A percentile compares a stretch with the other conserved stretches of the same genome.
Conservation (phyloP, 2,329 filamentous ascomycete genomes). For the Xylaria sp. region DNA sequence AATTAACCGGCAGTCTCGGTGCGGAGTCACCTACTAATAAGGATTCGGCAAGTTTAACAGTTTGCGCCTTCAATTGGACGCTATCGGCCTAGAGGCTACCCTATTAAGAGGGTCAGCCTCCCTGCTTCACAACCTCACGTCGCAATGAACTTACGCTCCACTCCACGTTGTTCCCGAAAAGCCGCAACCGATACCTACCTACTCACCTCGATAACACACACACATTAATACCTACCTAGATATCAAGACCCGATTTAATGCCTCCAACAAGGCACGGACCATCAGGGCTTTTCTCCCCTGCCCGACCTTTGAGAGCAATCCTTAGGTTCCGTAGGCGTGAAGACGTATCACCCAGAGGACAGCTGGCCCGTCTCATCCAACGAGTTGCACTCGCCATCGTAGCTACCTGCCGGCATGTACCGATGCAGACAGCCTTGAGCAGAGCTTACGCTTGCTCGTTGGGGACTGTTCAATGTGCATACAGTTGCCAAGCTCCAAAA, state of each 20-base stretch:
- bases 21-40: constrained; percentile 15
- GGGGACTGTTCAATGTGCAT: constrained; percentile 30
- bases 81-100: not conserved
- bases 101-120: not conserved
- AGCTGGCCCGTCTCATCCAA: constrained; percentile 18
- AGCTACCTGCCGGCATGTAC: constrained; percentile 32
- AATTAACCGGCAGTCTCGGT: not conserved
- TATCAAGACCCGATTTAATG: not conserved
- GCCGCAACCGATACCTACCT: not conserved
- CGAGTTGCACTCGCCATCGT: constrained; percentile 32
- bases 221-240: not conserved
- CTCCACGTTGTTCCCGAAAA: not conserved
- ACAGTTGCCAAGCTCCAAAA: constrained; percentile 36
- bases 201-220: not conserved
- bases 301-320: constrained; percentile 18
- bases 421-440: constrained; percentile 36
- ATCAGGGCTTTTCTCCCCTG: constrained; percentile 32
- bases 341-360: constrained; percentile 9
- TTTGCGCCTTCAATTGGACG: constrained; percentile 5
- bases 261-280: not conserved
- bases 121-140: not conserved
- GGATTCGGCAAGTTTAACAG: constrained; percentile 13
- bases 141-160: not conserved
- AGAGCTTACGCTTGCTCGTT: constrained; percentile 33
- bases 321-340: constrained; percentile 7